A percentile compares a stretch with the other conserved stretches of the same genome.
phyloP scores from a whole-genome alignment of 805 yeast species.

The Candida mattraensis region DNA sequence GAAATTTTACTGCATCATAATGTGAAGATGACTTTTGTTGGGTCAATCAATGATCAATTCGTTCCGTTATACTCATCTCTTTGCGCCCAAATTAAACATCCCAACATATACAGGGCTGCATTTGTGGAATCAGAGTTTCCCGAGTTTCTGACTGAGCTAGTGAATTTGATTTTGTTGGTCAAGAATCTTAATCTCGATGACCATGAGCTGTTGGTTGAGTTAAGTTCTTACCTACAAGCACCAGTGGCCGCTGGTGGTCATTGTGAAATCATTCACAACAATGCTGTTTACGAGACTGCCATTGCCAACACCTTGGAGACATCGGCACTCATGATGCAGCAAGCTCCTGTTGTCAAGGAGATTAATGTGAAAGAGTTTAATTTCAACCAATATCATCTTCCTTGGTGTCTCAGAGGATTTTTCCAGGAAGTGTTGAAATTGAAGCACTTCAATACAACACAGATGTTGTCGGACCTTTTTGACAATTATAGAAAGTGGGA shows the following conservation, averaged over 20 bases:
- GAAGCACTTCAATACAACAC: slow-evolving; percentile 50
- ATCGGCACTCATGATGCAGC: slow-evolving; percentile 47
- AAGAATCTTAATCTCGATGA: slow-evolving; percentile 32
- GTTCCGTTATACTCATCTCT: slow-evolving; percentile 90
- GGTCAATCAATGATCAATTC: slow-evolving; percentile 86
- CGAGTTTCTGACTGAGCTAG: slow-evolving; percentile 40
- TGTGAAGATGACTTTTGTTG: slow-evolving; percentile 77
- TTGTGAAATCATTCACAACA: slow-evolving; percentile 53
- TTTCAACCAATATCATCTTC: slow-evolving; percentile 80
- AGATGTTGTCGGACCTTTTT: slow-evolving; percentile 42
- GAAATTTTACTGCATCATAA: slow-evolving; percentile 65
- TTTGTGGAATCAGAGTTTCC: slow-evolving; percentile 60
- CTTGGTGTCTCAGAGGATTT: slow-evolving; percentile 91
- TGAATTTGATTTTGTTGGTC: slow-evolving; percentile 24
- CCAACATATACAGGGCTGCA: slow-evolving; percentile 82
- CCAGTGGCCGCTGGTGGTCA: slow-evolving; percentile 78
- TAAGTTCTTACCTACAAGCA: slow-evolving; percentile 75
- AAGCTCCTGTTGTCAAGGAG: slow-evolving; percentile 36
- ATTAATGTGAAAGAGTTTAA: slow-evolving; percentile 50
- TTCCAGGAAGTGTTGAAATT: slow-evolving; percentile 56
- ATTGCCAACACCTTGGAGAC: slow-evolving; percentile 75
- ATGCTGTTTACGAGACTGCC: slow-evolving; percentile 77
- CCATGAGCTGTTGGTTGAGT: slow-evolving; percentile 46
- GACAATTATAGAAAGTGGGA: slow-evolving; percentile 76
- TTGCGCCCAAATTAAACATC: slow-evolving; percentile 77